Conservation (phyloP, 2,329 filamentous ascomycete species). For the Magnaporthiopsis incrustans region DNA sequence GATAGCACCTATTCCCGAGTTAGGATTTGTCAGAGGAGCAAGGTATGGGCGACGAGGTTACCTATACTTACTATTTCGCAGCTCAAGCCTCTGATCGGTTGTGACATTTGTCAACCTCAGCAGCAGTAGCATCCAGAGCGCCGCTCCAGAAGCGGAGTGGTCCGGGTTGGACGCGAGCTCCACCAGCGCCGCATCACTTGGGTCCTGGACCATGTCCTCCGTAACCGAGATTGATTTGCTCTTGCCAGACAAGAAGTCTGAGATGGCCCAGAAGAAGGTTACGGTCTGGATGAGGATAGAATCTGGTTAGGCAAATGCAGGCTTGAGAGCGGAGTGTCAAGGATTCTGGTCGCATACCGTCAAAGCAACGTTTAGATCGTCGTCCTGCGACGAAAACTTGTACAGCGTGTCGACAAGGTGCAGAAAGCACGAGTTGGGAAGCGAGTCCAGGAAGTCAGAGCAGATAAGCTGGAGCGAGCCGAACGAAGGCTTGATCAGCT, state of each 20-base stretch:
- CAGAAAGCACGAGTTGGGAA: conserved; percentile 63
- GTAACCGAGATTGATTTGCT: conserved; percentile 51
- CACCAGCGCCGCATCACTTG: conserved; percentile 48
- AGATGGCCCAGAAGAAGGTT: conserved; percentile 93
- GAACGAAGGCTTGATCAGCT: conserved; percentile 79
- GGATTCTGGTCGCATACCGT: conserved; percentile 51
- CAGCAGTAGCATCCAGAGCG: conserved; percentile 72
- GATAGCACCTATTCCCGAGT: conserved; percentile 51
- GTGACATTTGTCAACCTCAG: conserved; percentile 64
- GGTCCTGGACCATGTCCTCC: conserved; percentile 43
- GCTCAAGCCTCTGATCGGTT: conserved; percentile 62
- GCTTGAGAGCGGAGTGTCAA: conserved; percentile 4
- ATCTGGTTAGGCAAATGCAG: background rate
- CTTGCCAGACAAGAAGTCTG: conserved; percentile 68
- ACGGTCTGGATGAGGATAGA: conserved; percentile 51
- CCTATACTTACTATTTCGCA: conserved; percentile 58
- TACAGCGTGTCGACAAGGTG: conserved; percentile 81
- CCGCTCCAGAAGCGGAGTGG: conserved; percentile 55
- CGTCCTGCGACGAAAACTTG: conserved; percentile 79
- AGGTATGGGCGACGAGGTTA: background rate
- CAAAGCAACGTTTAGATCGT: conserved; percentile 90
- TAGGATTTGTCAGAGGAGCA: background rate
- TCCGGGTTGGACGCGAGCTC: conserved; percentile 51
- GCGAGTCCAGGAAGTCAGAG: conserved; percentile 79
- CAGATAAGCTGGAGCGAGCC: conserved; percentile 85